Evolutionary conservation across 345 rosid genomes (phyloP).

Genomic region (Balakata baccata): DNA sequence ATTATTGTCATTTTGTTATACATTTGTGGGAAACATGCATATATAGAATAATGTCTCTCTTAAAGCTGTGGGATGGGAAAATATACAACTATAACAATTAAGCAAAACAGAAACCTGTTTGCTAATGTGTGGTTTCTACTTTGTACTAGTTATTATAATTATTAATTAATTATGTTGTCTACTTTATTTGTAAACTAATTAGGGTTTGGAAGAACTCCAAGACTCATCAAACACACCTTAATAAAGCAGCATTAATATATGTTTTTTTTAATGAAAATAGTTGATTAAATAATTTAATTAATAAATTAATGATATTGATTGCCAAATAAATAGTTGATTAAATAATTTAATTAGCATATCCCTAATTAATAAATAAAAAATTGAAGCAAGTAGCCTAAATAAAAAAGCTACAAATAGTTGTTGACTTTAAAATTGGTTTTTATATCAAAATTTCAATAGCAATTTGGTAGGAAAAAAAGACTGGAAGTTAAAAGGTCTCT

Average conservation of each 20-base stretch:
- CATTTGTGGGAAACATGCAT: background rate
- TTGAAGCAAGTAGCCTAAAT: background rate
- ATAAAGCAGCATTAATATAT: too few species aligned
- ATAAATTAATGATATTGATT: too few species aligned
- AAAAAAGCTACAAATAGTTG: background rate
- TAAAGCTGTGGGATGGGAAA: background rate
- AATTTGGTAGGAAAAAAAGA: slow-evolving; percentile 15
- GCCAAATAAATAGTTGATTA: background rate
- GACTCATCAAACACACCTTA: background rate
- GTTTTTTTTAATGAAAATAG: background rate
- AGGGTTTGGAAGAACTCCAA: background rate
- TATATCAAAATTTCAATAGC: background rate
- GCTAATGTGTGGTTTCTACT: background rate
- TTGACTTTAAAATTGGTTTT: slow-evolving; percentile 1
- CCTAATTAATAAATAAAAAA: background rate
- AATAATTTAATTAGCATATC: background rate
- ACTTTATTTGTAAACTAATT: background rate
- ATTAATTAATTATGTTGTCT: slow-evolving; percentile 10
- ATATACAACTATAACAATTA: slow-evolving; percentile 5
- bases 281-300: background rate
- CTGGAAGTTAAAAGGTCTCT: background rate
- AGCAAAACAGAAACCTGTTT: slow-evolving; percentile 22
- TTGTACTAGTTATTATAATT: background rate
- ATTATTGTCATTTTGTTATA: background rate
- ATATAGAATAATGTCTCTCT: background rate